Base-by-base conservation (phyloP, 495 filamentous ascomycete species). In the Aspergillus diversus region DNA sequence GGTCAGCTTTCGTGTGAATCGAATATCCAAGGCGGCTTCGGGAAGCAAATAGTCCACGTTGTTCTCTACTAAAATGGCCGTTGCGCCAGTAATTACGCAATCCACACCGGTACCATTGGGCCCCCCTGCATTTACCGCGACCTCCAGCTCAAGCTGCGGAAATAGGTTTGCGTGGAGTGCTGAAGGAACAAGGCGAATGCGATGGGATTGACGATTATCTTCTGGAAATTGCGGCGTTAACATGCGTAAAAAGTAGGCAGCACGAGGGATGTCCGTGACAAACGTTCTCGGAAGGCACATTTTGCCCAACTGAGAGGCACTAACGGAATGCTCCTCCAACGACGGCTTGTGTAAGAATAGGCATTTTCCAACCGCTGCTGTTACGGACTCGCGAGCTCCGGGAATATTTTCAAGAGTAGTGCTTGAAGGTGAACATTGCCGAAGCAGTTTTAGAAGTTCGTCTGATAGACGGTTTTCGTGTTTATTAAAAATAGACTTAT, bases 1-100 rank as follows among this genome's bases (percentile, higher is more conserved):
- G 52, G 70, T 73, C 17, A 75, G 31, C 15, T 66, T 77, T 33
- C 75, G 71, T 5, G 75, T 77, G 54, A 81, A 81, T 5, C 77
- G 77, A 33, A 81, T 65, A 59, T 81, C 79, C 33, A 74, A 55
- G 3, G 72, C 63, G 39, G 68, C 73, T 62, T 81, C 79, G 4
- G 79, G 79, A 12, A 81, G 69, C 11, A 81, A 68, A 59, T 78
- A 80, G 52, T 81, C 77, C 12, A 80, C 69, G 39, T 66, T 73
- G 50, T 60, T 77, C 31, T 75, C 68, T 15, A 56, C 33, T 12
- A 72, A 39, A 27, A 81, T 63, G 0, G 71, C 66, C 43, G 74
- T 77, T n/a, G 73, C 63, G 16, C 65, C 73, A 17, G 54, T 63
- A 27, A 79, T 43, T 4, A 58, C 58, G 11, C 73, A 63, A 33